Conservation (phyloP, 2,329 filamentous ascomycete species). For the Bipolaris oryzae region DNA sequence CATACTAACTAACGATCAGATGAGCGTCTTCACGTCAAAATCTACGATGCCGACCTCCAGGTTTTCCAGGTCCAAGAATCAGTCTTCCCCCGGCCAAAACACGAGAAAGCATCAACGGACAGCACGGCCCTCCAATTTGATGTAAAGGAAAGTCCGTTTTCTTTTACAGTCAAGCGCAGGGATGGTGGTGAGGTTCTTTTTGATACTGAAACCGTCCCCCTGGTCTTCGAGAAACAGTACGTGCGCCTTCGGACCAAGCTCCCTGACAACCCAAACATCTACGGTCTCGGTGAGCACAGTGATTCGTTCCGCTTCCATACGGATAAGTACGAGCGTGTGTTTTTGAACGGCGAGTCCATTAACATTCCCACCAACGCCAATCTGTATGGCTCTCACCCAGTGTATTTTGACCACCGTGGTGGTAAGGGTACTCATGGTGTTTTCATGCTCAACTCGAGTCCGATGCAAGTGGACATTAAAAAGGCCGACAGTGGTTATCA, state of each 20-base stretch:
- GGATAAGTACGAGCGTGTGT: slow-evolving; percentile 69
- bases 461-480: slow-evolving; percentile 76
- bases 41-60: slow-evolving; percentile 70
- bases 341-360: slow-evolving; percentile 73
- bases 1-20: slow-evolving; percentile 51
- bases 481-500: slow-evolving; percentile 64
- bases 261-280: slow-evolving; percentile 71
- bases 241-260: slow-evolving; percentile 73
- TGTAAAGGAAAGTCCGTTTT: slow-evolving; percentile 65
- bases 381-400: slow-evolving; percentile 73
- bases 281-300: slow-evolving; percentile 79
- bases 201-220: slow-evolving; percentile 68
- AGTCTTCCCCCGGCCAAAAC: slow-evolving; percentile 66
- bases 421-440: slow-evolving; percentile 48
- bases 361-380: slow-evolving; percentile 65
- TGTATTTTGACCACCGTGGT: slow-evolving; percentile 76
- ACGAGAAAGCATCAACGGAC: slow-evolving; percentile 39
- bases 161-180: slow-evolving; percentile 67
- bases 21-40: slow-evolving; percentile 74
- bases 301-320: slow-evolving; percentile 72
- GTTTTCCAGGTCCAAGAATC: slow-evolving; percentile 77
- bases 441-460: slow-evolving; percentile 43
- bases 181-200: slow-evolving; percentile 67
- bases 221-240: slow-evolving; percentile 82
- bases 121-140: slow-evolving; percentile 61